These are phyloP conservation scores for Dianthus caryophyllus DNA, from an alignment of 148 eudicot species.

Conservation along the genomic window DNA sequence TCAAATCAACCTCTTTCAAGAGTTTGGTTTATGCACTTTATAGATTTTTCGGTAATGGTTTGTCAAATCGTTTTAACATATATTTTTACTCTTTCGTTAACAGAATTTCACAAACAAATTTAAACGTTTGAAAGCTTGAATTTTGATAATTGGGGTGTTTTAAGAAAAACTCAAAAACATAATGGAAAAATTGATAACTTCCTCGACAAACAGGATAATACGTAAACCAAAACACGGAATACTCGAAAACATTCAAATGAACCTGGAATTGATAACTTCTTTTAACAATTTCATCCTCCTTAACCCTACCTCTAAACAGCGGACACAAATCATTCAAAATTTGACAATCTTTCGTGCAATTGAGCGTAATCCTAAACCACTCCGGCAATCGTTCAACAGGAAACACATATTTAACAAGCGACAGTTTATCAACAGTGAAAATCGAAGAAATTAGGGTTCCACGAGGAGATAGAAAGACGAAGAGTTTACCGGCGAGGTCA, in stretches of 20 bases:
- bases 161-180: too few relatives aligned
- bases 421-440: too few relatives aligned
- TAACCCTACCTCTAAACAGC: constrained; percentile 61
- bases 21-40: too few relatives aligned
- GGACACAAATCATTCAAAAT: constrained; percentile 55
- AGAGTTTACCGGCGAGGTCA: constrained; percentile 45
- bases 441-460: too few relatives aligned
- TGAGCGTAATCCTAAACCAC: constrained; percentile 61
- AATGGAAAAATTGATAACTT: constrained; percentile 20
- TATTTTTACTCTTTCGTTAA: too few relatives aligned
- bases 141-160: too few relatives aligned
- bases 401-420: too few relatives aligned
- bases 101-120: too few relatives aligned
- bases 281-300: constrained; percentile 38
- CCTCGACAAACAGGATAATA: constrained; percentile 86
- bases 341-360: constrained; percentile 43
- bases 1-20: too few relatives aligned
- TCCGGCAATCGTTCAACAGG: constrained; percentile 80
- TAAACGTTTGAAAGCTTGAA: too few relatives aligned
- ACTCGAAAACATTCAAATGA: constrained; percentile 86
- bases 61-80: too few relatives aligned
- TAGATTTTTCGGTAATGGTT: too few relatives aligned
- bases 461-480: constrained; percentile 57
- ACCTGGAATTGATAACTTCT: constrained; percentile 41
- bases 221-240: constrained; percentile 85